Conservation (phyloP, 768 basidiomycete species). For the Jaapia argillacea region DNA sequence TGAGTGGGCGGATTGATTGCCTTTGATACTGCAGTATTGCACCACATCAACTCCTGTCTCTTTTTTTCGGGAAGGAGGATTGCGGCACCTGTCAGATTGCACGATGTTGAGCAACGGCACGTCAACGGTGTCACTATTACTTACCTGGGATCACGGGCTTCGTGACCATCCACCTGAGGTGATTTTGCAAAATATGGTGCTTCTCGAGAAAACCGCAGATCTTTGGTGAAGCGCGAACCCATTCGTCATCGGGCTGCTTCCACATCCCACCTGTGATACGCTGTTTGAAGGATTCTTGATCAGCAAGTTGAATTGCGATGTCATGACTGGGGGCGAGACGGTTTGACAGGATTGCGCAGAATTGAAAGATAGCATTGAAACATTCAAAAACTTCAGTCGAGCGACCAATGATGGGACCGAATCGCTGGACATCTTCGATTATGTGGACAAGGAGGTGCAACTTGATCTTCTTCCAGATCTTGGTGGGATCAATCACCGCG, state of each 20-base stretch:
- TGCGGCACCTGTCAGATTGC: no score
- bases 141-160: not conserved
- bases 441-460: conserved; percentile 5
- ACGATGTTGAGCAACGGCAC: not conserved
- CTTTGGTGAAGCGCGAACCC: conserved; percentile 1
- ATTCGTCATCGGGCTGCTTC: not conserved
- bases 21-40: not conserved
- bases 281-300: conserved; percentile 7
- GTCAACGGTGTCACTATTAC: not conserved
- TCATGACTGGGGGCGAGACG: conserved; percentile 8
- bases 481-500: conserved; percentile 3
- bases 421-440: conserved; percentile 2
- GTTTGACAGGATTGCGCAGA: conserved; percentile 6
- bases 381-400: conserved; percentile 7
- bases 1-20: not conserved
- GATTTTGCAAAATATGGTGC: conserved; percentile 5
- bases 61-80: not conserved
- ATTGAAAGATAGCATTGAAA: conserved; percentile 5
- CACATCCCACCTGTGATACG: conserved; percentile 5
- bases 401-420: conserved; percentile 3
- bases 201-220: conserved; percentile 1
- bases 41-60: not conserved
- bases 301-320: conserved; percentile 5
- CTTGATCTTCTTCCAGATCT: conserved; percentile 4
- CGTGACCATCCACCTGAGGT: conserved; percentile 8